These are phyloP conservation scores for Thelonectria discophora DNA, from an alignment of 2,329 filamentous ascomycete species.

Conservation along the genomic window DNA sequence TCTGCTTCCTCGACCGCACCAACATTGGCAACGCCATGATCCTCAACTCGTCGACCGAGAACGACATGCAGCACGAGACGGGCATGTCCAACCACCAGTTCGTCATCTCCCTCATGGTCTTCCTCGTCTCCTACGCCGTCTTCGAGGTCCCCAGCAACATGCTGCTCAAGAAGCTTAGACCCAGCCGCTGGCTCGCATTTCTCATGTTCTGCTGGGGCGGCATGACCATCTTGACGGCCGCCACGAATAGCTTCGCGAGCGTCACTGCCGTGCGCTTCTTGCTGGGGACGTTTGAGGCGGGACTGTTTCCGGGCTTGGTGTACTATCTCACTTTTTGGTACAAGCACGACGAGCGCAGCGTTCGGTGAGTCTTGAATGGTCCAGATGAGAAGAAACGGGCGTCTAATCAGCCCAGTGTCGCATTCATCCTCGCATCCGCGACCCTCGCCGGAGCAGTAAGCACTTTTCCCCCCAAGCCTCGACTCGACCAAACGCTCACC, in stretches of 20 bases:
- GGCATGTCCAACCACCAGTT: conserved; percentile 70
- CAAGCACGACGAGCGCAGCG: conserved; percentile 72
- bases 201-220: conserved; percentile 74
- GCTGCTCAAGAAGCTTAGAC: conserved; percentile 70
- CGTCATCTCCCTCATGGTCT: conserved; percentile 65
- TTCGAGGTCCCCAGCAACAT: conserved; percentile 75
- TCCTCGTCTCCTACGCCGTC: conserved; percentile 66
- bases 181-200: conserved; percentile 70
- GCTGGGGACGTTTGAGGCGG: conserved; percentile 75
- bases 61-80: conserved; percentile 71
- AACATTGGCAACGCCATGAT: conserved; percentile 77
- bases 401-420: conserved; percentile 58
- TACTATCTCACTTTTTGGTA: conserved; percentile 81
- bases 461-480: conserved; percentile 6
- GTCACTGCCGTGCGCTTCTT: conserved; percentile 74
- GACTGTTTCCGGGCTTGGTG: conserved; percentile 67
- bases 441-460: conserved; percentile 72
- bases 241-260: conserved; percentile 67
- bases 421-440: conserved; percentile 74
- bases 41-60: conserved; percentile 65
- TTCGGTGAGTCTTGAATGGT: conserved; percentile 52
- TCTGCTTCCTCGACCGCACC: conserved; percentile 73
- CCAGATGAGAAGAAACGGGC: no score
- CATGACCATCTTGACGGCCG: conserved; percentile 72
- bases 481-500: conserved; percentile 8